Conservation (phyloP, 1,284 basidiomycete genomes). For the Filobasidium uniguttulatum region DNA sequence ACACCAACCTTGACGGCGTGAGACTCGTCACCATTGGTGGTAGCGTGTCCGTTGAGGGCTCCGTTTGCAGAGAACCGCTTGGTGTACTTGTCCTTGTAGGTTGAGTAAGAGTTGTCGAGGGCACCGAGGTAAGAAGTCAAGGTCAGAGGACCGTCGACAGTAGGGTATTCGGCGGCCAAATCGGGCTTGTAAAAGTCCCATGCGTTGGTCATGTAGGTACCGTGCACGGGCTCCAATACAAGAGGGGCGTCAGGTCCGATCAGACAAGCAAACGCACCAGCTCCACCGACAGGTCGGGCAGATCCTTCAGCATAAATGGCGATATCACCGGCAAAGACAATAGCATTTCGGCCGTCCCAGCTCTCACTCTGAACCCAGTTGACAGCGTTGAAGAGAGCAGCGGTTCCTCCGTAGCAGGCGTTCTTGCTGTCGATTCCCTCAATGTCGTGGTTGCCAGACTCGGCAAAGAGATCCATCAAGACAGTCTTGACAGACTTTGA, state of each 20-base stretch:
- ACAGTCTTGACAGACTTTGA: conserved; percentile 98
- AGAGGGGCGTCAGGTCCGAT: conserved; percentile 93
- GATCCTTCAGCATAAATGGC: conserved; percentile 95
- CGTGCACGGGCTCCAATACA: conserved; percentile 88
- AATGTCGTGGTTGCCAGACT: conserved; percentile 86
- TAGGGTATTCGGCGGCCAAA: conserved; percentile 51
- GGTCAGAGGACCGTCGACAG: conserved; percentile 93
- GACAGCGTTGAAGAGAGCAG: conserved; percentile 91
- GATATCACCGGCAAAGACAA: conserved; percentile 94
- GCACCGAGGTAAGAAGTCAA: conserved; percentile 91
- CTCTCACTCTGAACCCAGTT: conserved; percentile 93
- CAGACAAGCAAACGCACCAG: conserved; percentile 85
- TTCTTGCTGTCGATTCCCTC: conserved; percentile 99
- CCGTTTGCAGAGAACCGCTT: conserved; percentile 38
- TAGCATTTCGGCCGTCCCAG: conserved; percentile 98
- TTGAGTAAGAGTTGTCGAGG: conserved; percentile 76
- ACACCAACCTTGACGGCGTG: conserved; percentile 40
- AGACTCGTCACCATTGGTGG: conserved; percentile 17
- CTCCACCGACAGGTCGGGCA: conserved; percentile 91
- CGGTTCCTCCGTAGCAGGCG: conserved; percentile 97
- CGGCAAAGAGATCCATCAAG: conserved; percentile 93
- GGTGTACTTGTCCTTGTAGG: conserved; percentile 71
- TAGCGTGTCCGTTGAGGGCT: conserved; percentile 29
- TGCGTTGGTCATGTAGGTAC: conserved; percentile 92
- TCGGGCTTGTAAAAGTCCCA: conserved; percentile 98